Evolutionary conservation across 169 alveolate genomes (phyloP).

Genomic region (Babesia sp.): DNA sequence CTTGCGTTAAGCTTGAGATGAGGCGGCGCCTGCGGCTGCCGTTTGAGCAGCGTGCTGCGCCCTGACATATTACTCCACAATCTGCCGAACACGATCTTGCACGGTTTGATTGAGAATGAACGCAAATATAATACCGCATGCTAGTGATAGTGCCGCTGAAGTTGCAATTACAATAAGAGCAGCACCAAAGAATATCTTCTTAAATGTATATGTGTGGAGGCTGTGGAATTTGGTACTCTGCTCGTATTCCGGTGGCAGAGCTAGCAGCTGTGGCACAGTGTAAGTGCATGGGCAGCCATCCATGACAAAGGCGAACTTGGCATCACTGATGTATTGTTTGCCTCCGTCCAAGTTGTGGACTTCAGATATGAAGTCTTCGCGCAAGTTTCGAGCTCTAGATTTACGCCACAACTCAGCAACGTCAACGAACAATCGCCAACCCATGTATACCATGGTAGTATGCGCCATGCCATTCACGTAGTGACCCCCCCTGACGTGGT

Average conservation of each 20-base stretch:
- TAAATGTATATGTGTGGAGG: neutral
- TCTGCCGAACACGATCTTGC: no score
- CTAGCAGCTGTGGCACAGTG: neutral
- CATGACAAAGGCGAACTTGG: constrained; percentile 23
- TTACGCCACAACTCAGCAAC: neutral
- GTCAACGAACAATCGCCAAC: neutral
- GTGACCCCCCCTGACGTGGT: neutral
- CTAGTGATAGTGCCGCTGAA: neutral
- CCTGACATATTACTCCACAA: no score
- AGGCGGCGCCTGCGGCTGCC: no score
- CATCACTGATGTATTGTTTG: neutral
- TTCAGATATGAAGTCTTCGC: neutral
- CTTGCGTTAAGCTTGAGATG: neutral
- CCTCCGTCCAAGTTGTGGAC: neutral
- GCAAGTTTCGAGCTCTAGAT: neutral
- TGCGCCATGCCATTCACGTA: constrained; percentile 5
- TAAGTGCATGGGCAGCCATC: constrained; percentile 23
- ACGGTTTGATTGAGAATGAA: no score
- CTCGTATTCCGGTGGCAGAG: constrained; percentile 11
- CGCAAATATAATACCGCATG: neutral
- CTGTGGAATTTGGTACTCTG: constrained; percentile 10
- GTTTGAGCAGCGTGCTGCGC: no score
- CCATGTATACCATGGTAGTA: neutral
- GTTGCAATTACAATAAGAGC: neutral
- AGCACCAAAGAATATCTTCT: neutral